Conservation (phyloP, 2,329 filamentous ascomycete species). For the Cercospora zeina region DNA sequence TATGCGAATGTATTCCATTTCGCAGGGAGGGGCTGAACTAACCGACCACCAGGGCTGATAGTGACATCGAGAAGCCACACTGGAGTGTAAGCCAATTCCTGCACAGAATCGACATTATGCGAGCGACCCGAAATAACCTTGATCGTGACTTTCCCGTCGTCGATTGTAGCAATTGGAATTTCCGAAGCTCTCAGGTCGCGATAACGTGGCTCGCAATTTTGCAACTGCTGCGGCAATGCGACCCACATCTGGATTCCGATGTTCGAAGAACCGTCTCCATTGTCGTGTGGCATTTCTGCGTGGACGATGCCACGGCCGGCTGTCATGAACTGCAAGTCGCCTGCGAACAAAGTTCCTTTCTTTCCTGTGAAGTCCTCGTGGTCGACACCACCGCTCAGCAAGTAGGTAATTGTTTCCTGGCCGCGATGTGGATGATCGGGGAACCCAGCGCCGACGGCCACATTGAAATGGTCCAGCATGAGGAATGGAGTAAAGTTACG, state of each 20-base stretch:
- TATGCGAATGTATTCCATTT: no score
- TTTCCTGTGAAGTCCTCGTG: slow-evolving; percentile 91
- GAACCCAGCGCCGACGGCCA: slow-evolving; percentile 65
- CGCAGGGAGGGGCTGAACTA: no score
- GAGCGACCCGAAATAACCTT: no score
- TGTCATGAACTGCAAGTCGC: slow-evolving; percentile 98
- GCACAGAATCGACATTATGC: no score
- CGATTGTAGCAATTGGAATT: slow-evolving; percentile 72
- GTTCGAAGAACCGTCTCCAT: slow-evolving; percentile 72
- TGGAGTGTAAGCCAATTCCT: no score
- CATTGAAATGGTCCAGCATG: slow-evolving; percentile 84
- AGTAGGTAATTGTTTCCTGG: slow-evolving; percentile 87
- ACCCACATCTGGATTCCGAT: slow-evolving; percentile 95
- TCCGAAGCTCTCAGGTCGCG: slow-evolving; percentile 77
- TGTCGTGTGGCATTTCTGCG: slow-evolving; percentile 75
- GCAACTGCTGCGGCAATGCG: slow-evolving; percentile 77
- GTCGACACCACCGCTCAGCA: slow-evolving; percentile 81
- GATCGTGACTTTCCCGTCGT: slow-evolving; percentile 66
- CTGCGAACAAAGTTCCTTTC: slow-evolving; percentile 75
- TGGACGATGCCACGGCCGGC: slow-evolving; percentile 90
- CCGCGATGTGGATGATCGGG: slow-evolving; percentile 59
- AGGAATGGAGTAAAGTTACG: slow-evolving; percentile 89
- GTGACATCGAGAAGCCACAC: no score
- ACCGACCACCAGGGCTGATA: no score
- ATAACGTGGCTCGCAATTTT: slow-evolving; percentile 88